phyloP scores from a whole-genome alignment of 2,329 filamentous ascomycete species.

The Claviceps pazoutovae region DNA sequence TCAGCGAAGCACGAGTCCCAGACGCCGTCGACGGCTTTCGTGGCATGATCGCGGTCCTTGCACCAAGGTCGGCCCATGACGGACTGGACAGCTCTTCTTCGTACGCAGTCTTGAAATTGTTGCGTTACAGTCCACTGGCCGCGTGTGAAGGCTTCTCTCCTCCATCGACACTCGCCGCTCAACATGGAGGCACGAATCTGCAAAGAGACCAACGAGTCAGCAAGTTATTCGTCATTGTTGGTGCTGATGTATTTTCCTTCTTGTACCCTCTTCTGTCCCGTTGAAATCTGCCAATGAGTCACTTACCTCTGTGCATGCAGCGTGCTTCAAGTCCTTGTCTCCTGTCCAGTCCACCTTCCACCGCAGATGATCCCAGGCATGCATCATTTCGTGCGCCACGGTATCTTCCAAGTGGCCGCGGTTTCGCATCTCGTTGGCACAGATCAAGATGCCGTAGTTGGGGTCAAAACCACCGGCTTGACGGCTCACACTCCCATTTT shows the following conservation, averaged over 20 bases:
- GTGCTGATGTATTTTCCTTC: neutral
- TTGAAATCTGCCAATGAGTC: neutral
- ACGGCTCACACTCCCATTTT: slow-evolving; percentile 47
- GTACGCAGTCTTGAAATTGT: slow-evolving; percentile 88
- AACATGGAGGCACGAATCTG: slow-evolving; percentile 87
- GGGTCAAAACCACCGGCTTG: slow-evolving; percentile 74
- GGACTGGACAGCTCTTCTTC: slow-evolving; percentile 64
- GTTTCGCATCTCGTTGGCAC: slow-evolving; percentile 78
- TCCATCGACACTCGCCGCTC: slow-evolving; percentile 87
- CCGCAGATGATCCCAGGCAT: slow-evolving; percentile 84
- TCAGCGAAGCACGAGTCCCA: slow-evolving; percentile 96
- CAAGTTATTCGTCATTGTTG: neutral
- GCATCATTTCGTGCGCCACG: slow-evolving; percentile 92
- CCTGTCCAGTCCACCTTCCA: slow-evolving; percentile 79
- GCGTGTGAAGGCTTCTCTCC: slow-evolving; percentile 69
- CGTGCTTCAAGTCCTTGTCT: slow-evolving; percentile 63
- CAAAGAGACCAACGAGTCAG: neutral
- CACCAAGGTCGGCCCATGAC: slow-evolving; percentile 66
- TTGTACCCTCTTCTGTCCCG: neutral
- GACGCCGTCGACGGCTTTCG: slow-evolving; percentile 87
- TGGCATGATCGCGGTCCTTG: slow-evolving; percentile 74
- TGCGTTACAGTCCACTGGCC: slow-evolving; percentile 81
- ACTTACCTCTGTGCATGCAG: slow-evolving; percentile 79
- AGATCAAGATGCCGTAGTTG: slow-evolving; percentile 76
- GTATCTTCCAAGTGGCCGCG: slow-evolving; percentile 81